phyloP scores from a whole-genome alignment of 179 eudicot genomes.

The Actinidia polygama region DNA sequence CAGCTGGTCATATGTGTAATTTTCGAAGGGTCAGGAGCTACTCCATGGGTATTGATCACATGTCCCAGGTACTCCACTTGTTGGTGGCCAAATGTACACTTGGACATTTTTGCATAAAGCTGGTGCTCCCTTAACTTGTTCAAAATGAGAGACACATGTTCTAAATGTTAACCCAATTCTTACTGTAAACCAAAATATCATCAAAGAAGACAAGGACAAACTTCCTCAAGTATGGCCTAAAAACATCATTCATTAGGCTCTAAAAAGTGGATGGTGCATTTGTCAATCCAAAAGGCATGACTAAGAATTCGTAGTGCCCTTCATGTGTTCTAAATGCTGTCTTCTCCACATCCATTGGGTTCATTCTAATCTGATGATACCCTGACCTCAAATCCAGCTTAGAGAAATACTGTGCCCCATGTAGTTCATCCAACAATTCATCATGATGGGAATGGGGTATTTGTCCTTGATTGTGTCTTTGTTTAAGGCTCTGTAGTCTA shows the following conservation, averaged over 20 bases:
- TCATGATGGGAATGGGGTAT: neutral
- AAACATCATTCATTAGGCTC: neutral
- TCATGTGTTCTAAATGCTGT: neutral
- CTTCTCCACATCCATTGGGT: neutral
- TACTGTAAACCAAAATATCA: neutral
- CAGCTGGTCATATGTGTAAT: neutral
- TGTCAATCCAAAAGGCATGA: neutral
- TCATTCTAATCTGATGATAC: neutral
- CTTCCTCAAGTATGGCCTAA: neutral
- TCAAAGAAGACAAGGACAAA: neutral
- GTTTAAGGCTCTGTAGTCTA: too few relatives aligned
- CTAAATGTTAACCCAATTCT: neutral
- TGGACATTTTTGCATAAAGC: neutral
- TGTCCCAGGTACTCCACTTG: neutral
- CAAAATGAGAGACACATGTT: neutral
- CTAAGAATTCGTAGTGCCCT: neutral
- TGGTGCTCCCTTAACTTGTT: neutral
- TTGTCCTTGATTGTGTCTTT: neutral
- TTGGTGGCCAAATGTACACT: neutral
- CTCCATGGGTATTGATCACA: neutral
- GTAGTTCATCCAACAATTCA: neutral
- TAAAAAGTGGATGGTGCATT: neutral
- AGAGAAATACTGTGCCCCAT: neutral
- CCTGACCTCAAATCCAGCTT: neutral
- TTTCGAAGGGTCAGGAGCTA: neutral